phyloP scores from a whole-genome alignment of 2,329 filamentous ascomycete genomes.

The Claviceps quebecensis region DNA sequence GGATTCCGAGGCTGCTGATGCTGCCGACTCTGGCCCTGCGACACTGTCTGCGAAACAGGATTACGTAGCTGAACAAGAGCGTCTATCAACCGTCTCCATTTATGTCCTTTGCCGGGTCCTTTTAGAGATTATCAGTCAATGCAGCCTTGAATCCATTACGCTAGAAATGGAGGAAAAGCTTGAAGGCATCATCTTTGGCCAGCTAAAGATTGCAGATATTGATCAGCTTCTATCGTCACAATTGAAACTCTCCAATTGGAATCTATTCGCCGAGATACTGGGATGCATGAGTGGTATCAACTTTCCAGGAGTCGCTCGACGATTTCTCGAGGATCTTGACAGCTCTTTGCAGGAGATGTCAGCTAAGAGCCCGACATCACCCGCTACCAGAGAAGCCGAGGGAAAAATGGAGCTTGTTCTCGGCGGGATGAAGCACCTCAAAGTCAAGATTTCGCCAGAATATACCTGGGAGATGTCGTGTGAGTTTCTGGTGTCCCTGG shows the following conservation, averaged over 20 bases:
- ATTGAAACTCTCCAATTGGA: conserved; percentile 87
- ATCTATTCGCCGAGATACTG: conserved; percentile 78
- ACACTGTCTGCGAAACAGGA: conserved; percentile 46
- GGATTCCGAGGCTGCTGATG: conserved; percentile 13
- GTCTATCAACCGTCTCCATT: conserved; percentile 84
- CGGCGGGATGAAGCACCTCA: conserved; percentile 80
- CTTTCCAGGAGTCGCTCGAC: conserved; percentile 68
- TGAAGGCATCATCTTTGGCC: conserved; percentile 92
- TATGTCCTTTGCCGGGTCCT: conserved; percentile 90
- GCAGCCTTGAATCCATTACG: conserved; percentile 67
- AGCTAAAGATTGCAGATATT: conserved; percentile 76
- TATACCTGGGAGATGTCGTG: conserved; percentile 76
- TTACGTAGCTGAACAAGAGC: conserved; percentile 65
- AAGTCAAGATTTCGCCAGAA: conserved; percentile 58
- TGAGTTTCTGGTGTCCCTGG: conserved; percentile 72
- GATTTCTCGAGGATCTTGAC: conserved; percentile 72
- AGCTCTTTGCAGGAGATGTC: conserved; percentile 61
- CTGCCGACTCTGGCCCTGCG: conserved; percentile 20
- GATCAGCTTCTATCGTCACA: conserved; percentile 67
- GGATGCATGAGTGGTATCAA: conserved; percentile 95
- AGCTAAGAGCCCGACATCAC: conserved; percentile 47
- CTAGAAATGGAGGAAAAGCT: conserved; percentile 87
- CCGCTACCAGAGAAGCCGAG: conserved; percentile 53
- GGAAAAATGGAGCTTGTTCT: conserved; percentile 76
- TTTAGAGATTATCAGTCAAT: conserved; percentile 87